A percentile compares a stretch with the other conserved stretches of the same genome.
These are phyloP conservation scores for Anethum foeniculum DNA, from an alignment of 140 eudicot species.

Conservation along the genomic window DNA sequence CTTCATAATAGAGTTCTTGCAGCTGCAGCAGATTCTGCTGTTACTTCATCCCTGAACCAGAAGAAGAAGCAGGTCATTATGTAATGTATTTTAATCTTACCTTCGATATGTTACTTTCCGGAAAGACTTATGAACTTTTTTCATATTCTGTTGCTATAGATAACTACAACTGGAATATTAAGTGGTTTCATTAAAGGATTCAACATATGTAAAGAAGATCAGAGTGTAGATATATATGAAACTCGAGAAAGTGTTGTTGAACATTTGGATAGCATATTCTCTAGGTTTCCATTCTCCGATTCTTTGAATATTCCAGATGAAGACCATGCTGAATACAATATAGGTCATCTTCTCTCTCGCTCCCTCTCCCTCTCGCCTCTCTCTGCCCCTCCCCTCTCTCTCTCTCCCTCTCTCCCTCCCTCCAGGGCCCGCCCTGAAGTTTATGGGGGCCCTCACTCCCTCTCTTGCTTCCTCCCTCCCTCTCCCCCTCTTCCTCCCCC, in stretches of 20 bases:
- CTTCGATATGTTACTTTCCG: constrained; percentile 3
- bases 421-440: background rate
- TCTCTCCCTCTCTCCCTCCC: constrained; percentile 1
- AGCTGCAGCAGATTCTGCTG: constrained; percentile 59
- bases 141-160: constrained; percentile 32
- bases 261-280: constrained; percentile 59
- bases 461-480: constrained; percentile 2
- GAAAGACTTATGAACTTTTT: constrained; percentile 9
- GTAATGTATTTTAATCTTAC: constrained; percentile 12
- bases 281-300: constrained; percentile 71
- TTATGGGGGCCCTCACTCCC: background rate
- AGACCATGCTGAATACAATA: constrained; percentile 32
- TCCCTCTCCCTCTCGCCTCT: background rate
- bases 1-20: constrained; percentile 82
- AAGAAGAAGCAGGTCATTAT: constrained; percentile 52
- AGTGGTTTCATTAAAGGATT: constrained; percentile 72
- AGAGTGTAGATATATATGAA: constrained; percentile 28
- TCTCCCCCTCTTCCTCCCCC: too few relatives aligned
- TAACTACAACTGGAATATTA: constrained; percentile 41
- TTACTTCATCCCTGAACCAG: constrained; percentile 38
- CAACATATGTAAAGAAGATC: constrained; percentile 46
- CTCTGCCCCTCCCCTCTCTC: constrained; percentile 10
- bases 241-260: constrained; percentile 40
- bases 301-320: constrained; percentile 32
- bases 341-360: constrained; percentile 33